phyloP scores from a whole-genome alignment of 176 grass and related monocot species.

The Tuctoria greenei region DNA sequence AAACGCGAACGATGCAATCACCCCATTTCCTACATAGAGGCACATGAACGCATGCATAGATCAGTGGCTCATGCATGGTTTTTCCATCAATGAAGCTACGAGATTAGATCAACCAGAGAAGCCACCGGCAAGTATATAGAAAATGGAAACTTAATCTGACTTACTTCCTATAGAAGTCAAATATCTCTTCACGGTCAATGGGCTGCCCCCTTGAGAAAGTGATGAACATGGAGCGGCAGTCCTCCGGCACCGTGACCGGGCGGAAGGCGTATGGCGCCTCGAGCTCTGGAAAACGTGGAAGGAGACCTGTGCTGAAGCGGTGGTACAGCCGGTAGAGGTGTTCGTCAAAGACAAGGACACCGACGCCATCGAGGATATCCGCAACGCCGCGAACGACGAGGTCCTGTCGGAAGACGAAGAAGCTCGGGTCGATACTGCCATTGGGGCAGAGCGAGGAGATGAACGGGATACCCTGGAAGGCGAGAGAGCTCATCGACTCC shows the following conservation, averaged over 20 bases:
- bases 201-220: slow-evolving; percentile 52
- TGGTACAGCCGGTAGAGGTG: slow-evolving; percentile 14
- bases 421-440: slow-evolving; percentile 25
- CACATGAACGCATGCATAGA: background rate
- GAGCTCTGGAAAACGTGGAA: slow-evolving; percentile 7
- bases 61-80: too few species aligned
- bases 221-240: slow-evolving; percentile 66
- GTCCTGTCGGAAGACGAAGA: slow-evolving; percentile 55
- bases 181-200: slow-evolving; percentile 47
- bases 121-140: too few species aligned
- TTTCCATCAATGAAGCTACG: too few species aligned
- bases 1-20: slow-evolving; percentile 34
- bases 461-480: slow-evolving; percentile 29
- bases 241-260: slow-evolving; percentile 3
- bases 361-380: slow-evolving; percentile 36
- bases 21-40: slow-evolving; percentile 41
- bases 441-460: slow-evolving; percentile 31
- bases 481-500: background rate
- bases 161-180: slow-evolving; percentile 57
- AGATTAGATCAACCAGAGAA: too few species aligned
- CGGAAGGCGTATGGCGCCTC: background rate
- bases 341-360: slow-evolving; percentile 54
- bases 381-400: slow-evolving; percentile 35
- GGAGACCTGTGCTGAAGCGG: slow-evolving; percentile 8
- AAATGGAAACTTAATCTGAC: background rate